Evolutionary conservation across 306 rosid genomes (phyloP), one percentile per base, ranked within the genome.

Genomic region (Benincasa hispida): DNA sequence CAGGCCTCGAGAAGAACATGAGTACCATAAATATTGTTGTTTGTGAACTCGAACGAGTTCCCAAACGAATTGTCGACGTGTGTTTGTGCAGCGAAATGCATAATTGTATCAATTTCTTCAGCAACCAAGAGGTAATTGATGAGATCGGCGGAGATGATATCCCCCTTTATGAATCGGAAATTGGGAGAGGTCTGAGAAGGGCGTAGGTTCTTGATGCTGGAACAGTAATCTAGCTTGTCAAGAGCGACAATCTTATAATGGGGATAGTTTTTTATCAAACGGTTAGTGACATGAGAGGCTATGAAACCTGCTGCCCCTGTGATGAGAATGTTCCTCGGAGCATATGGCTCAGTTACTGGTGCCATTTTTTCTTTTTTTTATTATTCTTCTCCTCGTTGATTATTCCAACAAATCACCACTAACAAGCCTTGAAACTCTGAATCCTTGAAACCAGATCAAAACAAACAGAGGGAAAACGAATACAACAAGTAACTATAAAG

Each of bases 21-120:
- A 8, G 93, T 91, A 8, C 93, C 96, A 76, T 89, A 87, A 32
- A 91, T 87, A 21, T 91, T 91, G 39, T 91, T 91, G 77, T 88
- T 87, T 13, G 93, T 91, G 85, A 91, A 91, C 66, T 91, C 90
- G 75, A 91, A 82, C 0, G 93, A 88, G 83, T 91, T 91, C 0
- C 93, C 91, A 76, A 89, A 91, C 0, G 96, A 91, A 60, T 91
- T 91, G 55, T 91, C 96, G 12, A 91, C 93, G 25, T 91, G 96
- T 12, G 93, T 85, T 58, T 91, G 96, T 4, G 91, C 96, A 5
- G 96, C 91, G 76, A 91, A 91, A 76, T 91, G 90, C 93, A 91
- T 89, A 48, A 91, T 83, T 11, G 93, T 91, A 82, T 91, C 93
- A 37, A 89, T 91, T 60, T 86, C 73, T 75, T 91, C 93, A 11